Evolutionary conservation across 2,329 filamentous ascomycete genomes (phyloP).

Genomic region (Eutypa lata): DNA sequence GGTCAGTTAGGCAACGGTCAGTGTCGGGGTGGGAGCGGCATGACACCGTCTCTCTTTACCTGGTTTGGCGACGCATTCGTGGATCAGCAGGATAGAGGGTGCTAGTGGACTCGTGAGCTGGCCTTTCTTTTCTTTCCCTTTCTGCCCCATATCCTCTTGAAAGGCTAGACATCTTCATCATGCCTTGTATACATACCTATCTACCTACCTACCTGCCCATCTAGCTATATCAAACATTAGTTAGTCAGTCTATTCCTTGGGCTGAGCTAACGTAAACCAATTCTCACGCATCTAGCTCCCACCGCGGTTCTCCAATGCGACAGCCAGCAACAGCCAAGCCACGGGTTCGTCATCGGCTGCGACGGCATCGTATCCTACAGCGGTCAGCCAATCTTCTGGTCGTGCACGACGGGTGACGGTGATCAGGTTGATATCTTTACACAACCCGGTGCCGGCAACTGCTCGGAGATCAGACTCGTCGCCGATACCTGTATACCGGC

Average conservation of each 20-base stretch:
- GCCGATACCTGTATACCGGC: conserved; percentile 35
- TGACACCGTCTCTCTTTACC: conserved; percentile 48
- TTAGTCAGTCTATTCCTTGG: no score
- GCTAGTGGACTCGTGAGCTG: conserved; percentile 58
- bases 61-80: conserved; percentile 53
- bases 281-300: conserved; percentile 35
- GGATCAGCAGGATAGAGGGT: conserved; percentile 56
- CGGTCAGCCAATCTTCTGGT: conserved; percentile 52
- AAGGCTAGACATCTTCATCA: no score
- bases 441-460: conserved; percentile 38
- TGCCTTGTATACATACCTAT: no score
- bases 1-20: conserved; percentile 63
- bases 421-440: conserved; percentile 56
- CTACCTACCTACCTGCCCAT: no score
- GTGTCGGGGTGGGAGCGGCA: conserved; percentile 51
- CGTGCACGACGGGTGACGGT: conserved; percentile 55
- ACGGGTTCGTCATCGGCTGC: conserved; percentile 54
- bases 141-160: neutral
- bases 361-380: conserved; percentile 51
- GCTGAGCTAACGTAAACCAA: conserved; percentile 7
- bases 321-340: conserved; percentile 42
- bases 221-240: no score
- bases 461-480: conserved; percentile 44
- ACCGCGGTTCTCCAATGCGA: conserved; percentile 63
- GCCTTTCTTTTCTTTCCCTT: neutral